Conservation (phyloP, 306 rosid genomes). For the Prunus davidiana region DNA sequence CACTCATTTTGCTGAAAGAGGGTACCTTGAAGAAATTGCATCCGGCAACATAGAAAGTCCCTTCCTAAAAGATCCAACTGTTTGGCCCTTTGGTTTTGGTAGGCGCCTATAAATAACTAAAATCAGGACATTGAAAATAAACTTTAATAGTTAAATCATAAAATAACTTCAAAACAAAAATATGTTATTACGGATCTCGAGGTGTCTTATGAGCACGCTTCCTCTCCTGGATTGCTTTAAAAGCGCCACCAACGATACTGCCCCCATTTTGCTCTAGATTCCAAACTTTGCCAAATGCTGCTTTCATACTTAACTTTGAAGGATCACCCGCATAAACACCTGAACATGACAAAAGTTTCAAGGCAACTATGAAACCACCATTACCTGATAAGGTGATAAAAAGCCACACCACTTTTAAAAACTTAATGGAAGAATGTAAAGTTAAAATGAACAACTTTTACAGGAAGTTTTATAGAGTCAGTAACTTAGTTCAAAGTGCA, state of each 20-base stretch:
- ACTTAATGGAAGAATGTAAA: background rate
- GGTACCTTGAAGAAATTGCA: slow-evolving; percentile 78
- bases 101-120: slow-evolving; percentile 59
- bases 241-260: slow-evolving; percentile 92
- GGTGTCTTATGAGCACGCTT: slow-evolving; percentile 59
- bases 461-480: background rate
- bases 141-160: slow-evolving; percentile 9
- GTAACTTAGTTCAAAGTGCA: background rate
- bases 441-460: background rate
- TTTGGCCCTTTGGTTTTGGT: slow-evolving; percentile 93
- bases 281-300: slow-evolving; percentile 98
- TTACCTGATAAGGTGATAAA: background rate
- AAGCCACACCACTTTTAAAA: background rate
- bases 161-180: slow-evolving; percentile 24
- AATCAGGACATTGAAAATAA: slow-evolving; percentile 34
- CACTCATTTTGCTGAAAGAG: background rate
- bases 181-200: slow-evolving; percentile 70
- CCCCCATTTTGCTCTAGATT: slow-evolving; percentile 89
- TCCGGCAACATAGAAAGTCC: slow-evolving; percentile 91
- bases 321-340: slow-evolving; percentile 99
- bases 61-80: slow-evolving; percentile 91
- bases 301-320: slow-evolving; percentile 96
- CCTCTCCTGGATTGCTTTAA: slow-evolving; percentile 87
- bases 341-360: slow-evolving; percentile 30
- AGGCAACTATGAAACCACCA: slow-evolving; percentile 9